Evolutionary conservation across 768 basidiomycete genomes (phyloP).

Genomic region (Rossbeevera mucosa): DNA sequence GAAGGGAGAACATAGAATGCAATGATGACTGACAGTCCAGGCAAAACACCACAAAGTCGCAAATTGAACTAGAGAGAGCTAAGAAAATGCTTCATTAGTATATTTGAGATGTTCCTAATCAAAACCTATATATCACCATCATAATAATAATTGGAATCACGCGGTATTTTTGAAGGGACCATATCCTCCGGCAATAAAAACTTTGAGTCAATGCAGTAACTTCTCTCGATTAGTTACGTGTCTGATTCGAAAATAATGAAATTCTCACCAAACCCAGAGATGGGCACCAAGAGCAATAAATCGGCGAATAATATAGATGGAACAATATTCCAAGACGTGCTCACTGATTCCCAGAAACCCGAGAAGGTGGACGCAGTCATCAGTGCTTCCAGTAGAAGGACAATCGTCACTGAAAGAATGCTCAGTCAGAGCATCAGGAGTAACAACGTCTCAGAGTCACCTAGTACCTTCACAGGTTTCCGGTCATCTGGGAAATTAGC

Average conservation of each 20-base stretch:
- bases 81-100: too few relatives aligned
- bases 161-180: neutral
- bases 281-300: neutral
- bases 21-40: too few relatives aligned
- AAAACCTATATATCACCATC: too few relatives aligned
- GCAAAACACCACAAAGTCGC: too few relatives aligned
- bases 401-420: constrained; percentile 1
- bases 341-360: constrained; percentile 3
- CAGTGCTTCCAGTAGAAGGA: constrained; percentile 14
- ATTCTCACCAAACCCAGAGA: constrained; percentile 17
- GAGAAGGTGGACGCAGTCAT: constrained; percentile 9
- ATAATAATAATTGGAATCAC: constrained; percentile 6
- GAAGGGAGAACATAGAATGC: too few relatives aligned
- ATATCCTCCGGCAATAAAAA: too few relatives aligned
- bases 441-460: neutral
- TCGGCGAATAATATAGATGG: too few relatives aligned
- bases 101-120: too few relatives aligned
- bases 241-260: neutral
- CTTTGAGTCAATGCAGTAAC: too few relatives aligned
- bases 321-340: neutral
- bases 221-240: too few relatives aligned
- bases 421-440: neutral
- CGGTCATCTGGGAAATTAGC: constrained; percentile 14
- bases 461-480: constrained; percentile 11
- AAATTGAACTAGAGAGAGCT: too few relatives aligned